phyloP scores from a whole-genome alignment of 805 yeast species.

The Pichia sporocuriosa region DNA sequence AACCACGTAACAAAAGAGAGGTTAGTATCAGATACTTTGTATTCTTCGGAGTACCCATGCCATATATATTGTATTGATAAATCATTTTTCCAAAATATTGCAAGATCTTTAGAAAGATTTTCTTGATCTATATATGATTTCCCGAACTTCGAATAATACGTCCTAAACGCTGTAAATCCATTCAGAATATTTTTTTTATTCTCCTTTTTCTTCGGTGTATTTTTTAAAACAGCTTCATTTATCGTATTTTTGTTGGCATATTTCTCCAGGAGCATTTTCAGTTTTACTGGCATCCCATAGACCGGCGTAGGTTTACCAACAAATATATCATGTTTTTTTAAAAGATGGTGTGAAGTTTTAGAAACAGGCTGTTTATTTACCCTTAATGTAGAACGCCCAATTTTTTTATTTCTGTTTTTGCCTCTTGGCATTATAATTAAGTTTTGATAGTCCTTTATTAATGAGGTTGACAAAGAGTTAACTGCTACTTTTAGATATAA shows the following conservation, averaged over 20 bases:
- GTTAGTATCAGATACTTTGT: conserved; percentile 16
- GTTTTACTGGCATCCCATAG: background rate
- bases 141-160: conserved; percentile 24
- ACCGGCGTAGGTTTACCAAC: conserved; percentile 3
- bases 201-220: background rate
- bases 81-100: conserved; percentile 27
- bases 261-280: background rate
- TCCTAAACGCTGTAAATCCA: conserved; percentile 28
- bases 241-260: conserved; percentile 1
- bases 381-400: background rate
- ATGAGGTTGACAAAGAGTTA: too few relatives aligned
- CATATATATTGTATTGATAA: conserved; percentile 22
- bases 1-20: conserved; percentile 18
- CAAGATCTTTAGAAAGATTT: conserved; percentile 19
- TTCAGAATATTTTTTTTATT: conserved; percentile 12
- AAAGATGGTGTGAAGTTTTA: background rate
- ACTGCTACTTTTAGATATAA: too few relatives aligned
- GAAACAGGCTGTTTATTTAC: background rate
- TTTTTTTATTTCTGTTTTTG: background rate
- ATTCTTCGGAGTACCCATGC: conserved; percentile 29
- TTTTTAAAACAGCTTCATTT: background rate
- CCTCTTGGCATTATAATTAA: background rate
- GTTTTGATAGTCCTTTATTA: background rate
- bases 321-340: background rate
- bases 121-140: conserved; percentile 18